A percentile compares a stretch with the other conserved stretches of the same genome.
Conservation (phyloP, 768 basidiomycete species). For the Coprinellus micaceus region DNA sequence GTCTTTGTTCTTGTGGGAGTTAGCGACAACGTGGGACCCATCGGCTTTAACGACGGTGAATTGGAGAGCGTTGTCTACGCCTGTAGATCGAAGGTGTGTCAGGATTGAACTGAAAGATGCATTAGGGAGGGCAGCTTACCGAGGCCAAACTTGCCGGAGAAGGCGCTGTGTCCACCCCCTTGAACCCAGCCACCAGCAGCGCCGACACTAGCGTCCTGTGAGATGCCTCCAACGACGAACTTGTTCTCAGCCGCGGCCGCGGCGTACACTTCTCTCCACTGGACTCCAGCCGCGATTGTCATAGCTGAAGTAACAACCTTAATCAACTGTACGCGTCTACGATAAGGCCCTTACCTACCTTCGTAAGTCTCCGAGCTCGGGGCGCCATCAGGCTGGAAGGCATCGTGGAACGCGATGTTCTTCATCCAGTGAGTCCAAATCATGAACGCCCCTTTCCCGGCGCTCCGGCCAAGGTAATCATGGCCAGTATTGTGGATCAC, state of each 20-base stretch:
- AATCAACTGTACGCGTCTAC: neutral
- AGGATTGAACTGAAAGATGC: neutral
- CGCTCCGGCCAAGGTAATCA: slow-evolving; percentile 44
- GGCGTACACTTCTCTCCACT: slow-evolving; percentile 42
- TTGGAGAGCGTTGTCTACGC: slow-evolving; percentile 46
- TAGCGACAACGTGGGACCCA: slow-evolving; percentile 37
- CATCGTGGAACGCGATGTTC: slow-evolving; percentile 28
- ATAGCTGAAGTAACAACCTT: slow-evolving; percentile 16
- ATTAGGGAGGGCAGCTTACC: slow-evolving; percentile 21
- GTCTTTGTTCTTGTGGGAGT: slow-evolving; percentile 37
- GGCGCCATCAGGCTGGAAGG: slow-evolving; percentile 34
- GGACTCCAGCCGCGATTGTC: slow-evolving; percentile 40
- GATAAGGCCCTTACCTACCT: neutral
- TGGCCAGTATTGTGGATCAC: slow-evolving; percentile 40
- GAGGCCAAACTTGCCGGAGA: slow-evolving; percentile 39
- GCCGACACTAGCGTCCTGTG: slow-evolving; percentile 38
- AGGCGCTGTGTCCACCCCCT: slow-evolving; percentile 44
- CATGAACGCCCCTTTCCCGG: slow-evolving; percentile 35
- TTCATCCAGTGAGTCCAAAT: slow-evolving; percentile 40
- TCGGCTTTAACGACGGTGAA: slow-evolving; percentile 42
- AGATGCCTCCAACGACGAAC: slow-evolving; percentile 43
- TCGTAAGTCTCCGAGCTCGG: slow-evolving; percentile 13
- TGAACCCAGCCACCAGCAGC: slow-evolving; percentile 46
- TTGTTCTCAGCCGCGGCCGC: slow-evolving; percentile 33
- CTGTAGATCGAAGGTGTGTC: slow-evolving; percentile 17